Conservation (phyloP, 2,329 filamentous ascomycete genomes). For the Orbilia quercus region DNA sequence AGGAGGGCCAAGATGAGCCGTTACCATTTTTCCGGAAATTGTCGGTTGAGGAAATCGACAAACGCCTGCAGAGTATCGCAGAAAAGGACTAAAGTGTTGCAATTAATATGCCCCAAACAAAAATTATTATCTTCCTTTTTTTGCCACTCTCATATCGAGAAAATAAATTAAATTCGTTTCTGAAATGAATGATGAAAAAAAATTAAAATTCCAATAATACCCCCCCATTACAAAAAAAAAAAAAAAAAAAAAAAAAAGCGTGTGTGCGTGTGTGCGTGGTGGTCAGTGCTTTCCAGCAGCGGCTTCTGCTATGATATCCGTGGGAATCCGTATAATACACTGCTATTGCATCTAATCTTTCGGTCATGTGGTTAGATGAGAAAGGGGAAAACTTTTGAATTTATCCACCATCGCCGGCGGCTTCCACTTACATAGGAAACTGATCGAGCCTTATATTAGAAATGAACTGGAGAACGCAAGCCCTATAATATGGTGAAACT, state of each 20-base stretch:
- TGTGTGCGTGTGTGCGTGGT: slow-evolving; percentile 15
- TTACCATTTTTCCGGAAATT: slow-evolving; percentile 84
- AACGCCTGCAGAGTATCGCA: slow-evolving; percentile 95
- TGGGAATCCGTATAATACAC: slow-evolving; percentile 30
- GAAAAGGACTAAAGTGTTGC: slow-evolving; percentile 86
- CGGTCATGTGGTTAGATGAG: slow-evolving; percentile 55
- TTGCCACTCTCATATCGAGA: slow-evolving; percentile 14
- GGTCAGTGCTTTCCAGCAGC: slow-evolving; percentile 24
- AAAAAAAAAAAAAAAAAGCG: too few species aligned
- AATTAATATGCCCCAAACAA: slow-evolving; percentile 2
- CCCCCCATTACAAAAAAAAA: slow-evolving; percentile 3
- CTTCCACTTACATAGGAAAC: slow-evolving; percentile 26
- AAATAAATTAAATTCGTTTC: slow-evolving; percentile 35
- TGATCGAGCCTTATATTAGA: slow-evolving; percentile 51
- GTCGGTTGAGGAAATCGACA: slow-evolving; percentile 97
- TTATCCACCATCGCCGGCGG: slow-evolving; percentile 46
- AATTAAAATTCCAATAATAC: slow-evolving; percentile 8
- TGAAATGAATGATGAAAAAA: slow-evolving; percentile 15
- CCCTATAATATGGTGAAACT: slow-evolving; percentile 50
- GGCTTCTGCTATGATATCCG: slow-evolving; percentile 21
- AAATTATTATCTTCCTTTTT: background rate
- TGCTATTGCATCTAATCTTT: slow-evolving; percentile 30
- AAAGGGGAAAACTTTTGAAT: slow-evolving; percentile 40
- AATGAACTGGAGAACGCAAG: slow-evolving; percentile 19
- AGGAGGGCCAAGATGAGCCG: slow-evolving; percentile 72